Evolutionary conservation across 1,284 basidiomycete genomes (phyloP).

Genomic region (Chondrostereum purpureum): DNA sequence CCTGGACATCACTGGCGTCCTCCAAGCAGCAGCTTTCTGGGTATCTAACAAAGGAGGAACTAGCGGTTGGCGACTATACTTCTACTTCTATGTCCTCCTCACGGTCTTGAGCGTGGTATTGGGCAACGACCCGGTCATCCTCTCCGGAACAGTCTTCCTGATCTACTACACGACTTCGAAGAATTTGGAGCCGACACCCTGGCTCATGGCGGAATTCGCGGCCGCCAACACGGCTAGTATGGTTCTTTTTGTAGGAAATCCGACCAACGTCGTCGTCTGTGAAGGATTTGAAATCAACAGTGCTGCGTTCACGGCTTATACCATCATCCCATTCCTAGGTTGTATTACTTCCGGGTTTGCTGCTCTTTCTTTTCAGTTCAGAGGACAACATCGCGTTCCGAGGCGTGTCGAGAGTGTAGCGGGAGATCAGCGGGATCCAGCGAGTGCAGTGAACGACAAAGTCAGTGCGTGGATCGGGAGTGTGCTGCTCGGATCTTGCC

Average conservation of each 20-base stretch:
- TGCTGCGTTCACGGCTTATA: constrained; percentile 65
- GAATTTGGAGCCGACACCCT: constrained; percentile 38
- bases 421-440: constrained; percentile 35
- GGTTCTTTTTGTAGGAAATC: constrained; percentile 66
- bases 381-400: constrained; percentile 44
- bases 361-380: constrained; percentile 51
- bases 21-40: constrained; percentile 84
- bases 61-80: constrained; percentile 66
- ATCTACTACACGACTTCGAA: constrained; percentile 80
- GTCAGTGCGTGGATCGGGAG: constrained; percentile 46
- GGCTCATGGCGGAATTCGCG: constrained; percentile 52
- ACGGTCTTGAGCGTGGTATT: constrained; percentile 74
- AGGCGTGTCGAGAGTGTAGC: constrained; percentile 31
- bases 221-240: constrained; percentile 79
- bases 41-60: constrained; percentile 75
- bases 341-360: constrained; percentile 51
- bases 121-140: constrained; percentile 87
- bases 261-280: constrained; percentile 67
- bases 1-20: constrained; percentile 83
- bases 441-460: constrained; percentile 43
- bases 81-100: constrained; percentile 78
- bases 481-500: constrained; percentile 40
- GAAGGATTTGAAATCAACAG: constrained; percentile 57
- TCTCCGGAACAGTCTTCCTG: constrained; percentile 82
- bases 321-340: constrained; percentile 62